phyloP scores from a whole-genome alignment of 768 basidiomycete species.

The Lactarius akahatsu region DNA sequence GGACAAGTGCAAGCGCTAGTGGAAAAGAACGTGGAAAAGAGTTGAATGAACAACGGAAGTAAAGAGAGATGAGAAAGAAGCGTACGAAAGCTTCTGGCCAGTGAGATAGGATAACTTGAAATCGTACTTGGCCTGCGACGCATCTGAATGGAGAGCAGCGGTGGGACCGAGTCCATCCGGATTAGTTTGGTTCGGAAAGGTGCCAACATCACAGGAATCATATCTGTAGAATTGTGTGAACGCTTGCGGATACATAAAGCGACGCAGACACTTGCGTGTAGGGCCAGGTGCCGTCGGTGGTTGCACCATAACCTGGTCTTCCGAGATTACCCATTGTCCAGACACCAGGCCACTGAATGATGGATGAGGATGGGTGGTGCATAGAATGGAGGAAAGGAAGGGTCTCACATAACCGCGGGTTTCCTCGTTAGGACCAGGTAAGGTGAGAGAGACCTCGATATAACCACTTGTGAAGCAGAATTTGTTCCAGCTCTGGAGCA shows the following conservation, averaged over 20 bases:
- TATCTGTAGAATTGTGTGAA: constrained; percentile 38
- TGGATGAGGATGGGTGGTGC: neutral
- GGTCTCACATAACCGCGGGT: constrained; percentile 47
- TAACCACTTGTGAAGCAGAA: constrained; percentile 79
- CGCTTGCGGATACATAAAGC: neutral
- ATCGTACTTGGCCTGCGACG: constrained; percentile 52
- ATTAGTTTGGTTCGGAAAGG: constrained; percentile 51
- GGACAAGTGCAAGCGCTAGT: constrained; percentile 73
- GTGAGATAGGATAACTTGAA: constrained; percentile 67
- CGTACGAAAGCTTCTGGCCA: constrained; percentile 75
- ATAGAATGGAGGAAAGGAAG: constrained; percentile 1
- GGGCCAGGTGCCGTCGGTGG: constrained; percentile 82
- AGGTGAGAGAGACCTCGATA: constrained; percentile 62
- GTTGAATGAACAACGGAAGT: neutral
- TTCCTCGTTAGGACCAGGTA: constrained; percentile 59
- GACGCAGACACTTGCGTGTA: constrained; percentile 55
- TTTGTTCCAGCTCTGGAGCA: constrained; percentile 91
- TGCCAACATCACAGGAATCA: constrained; percentile 58
- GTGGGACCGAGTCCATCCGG: constrained; percentile 53
- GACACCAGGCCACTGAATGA: constrained; percentile 70
- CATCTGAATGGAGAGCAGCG: constrained; percentile 55
- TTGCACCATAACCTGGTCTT: constrained; percentile 74
- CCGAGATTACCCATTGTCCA: constrained; percentile 92
- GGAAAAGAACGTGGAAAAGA: neutral
- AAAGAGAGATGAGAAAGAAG: constrained; percentile 10